phyloP scores from a whole-genome alignment of 192 early-diverging fungal genomes.

The Phlyctochytrium bullatum region DNA sequence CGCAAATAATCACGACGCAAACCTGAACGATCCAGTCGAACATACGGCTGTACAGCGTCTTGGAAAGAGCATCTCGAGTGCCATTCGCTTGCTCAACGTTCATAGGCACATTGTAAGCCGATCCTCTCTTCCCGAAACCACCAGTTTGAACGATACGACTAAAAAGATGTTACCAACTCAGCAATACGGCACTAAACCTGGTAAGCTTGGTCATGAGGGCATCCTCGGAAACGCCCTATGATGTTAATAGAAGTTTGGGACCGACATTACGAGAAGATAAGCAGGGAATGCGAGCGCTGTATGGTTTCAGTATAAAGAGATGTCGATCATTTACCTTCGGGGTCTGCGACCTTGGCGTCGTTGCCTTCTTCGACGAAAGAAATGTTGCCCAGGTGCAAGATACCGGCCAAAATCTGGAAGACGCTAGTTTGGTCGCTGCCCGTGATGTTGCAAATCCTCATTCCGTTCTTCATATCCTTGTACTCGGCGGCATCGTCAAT shows the following conservation, averaged over 20 bases:
- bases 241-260: conserved; percentile 56
- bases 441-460: conserved; percentile 86
- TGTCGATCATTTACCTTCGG: conserved; percentile 21
- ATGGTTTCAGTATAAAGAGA: background rate
- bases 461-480: conserved; percentile 82
- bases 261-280: conserved; percentile 45
- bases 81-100: too few species aligned
- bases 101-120: too few species aligned
- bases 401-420: conserved; percentile 86
- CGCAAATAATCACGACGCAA: too few species aligned
- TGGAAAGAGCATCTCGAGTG: too few species aligned
- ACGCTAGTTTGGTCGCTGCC: conserved; percentile 80
- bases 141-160: too few species aligned
- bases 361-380: conserved; percentile 79
- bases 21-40: too few species aligned
- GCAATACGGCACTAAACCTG: too few species aligned
- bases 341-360: conserved; percentile 52
- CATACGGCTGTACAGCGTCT: too few species aligned
- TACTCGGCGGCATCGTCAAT: conserved; percentile 90
- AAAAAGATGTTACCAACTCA: too few species aligned
- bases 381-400: conserved; percentile 96
- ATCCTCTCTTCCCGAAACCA: too few species aligned
- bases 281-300: conserved; percentile 56
- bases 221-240: too few species aligned
- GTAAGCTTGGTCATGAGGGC: too few species aligned